A percentile compares a stretch with the other conserved stretches of the same genome.
These are phyloP conservation scores for Aspergillus saccharolyticus DNA, from an alignment of 495 filamentous ascomycete genomes.

Conservation along the genomic window DNA sequence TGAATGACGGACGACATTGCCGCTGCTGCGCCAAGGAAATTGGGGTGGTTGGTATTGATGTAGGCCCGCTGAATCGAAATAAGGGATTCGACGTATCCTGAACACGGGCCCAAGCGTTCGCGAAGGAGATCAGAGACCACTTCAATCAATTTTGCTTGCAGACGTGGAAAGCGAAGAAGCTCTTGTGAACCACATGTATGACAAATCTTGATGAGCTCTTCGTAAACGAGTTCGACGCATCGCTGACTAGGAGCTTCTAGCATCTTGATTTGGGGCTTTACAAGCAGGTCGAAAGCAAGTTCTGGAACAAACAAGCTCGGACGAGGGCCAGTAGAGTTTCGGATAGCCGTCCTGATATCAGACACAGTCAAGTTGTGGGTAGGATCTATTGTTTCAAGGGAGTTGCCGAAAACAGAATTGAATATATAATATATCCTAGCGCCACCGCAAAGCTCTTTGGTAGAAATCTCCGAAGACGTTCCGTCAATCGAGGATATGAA, in stretches of 20 bases:
- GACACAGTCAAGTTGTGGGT: conserved; percentile 89
- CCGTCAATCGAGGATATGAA: conserved; percentile 99
- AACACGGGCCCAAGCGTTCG: conserved; percentile 84
- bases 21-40: conserved; percentile 95
- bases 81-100: conserved; percentile 87
- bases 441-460: conserved; percentile 95
- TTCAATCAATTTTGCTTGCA: conserved; percentile 96
- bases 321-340: conserved; percentile 94
- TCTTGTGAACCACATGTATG: conserved; percentile 97
- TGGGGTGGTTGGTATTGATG: conserved; percentile 99
- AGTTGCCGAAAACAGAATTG: conserved; percentile 98
- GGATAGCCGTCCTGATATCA: conserved; percentile 97
- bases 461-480: conserved; percentile 96
- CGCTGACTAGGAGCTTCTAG: conserved; percentile 92
- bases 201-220: conserved; percentile 98
- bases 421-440: conserved; percentile 99
- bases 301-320: conserved; percentile 96
- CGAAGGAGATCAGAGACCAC: conserved; percentile 95
- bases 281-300: conserved; percentile 92
- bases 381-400: conserved; percentile 90
- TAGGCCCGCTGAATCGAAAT: conserved; percentile 97
- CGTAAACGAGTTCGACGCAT: conserved; percentile 96
- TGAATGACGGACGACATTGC: conserved; percentile 96
- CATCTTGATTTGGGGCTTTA: conserved; percentile 98
- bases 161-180: conserved; percentile 80